These are phyloP conservation scores for Phellopilus nigrolimitatus DNA, from an alignment of 1,284 basidiomycete genomes.

Conservation along the genomic window DNA sequence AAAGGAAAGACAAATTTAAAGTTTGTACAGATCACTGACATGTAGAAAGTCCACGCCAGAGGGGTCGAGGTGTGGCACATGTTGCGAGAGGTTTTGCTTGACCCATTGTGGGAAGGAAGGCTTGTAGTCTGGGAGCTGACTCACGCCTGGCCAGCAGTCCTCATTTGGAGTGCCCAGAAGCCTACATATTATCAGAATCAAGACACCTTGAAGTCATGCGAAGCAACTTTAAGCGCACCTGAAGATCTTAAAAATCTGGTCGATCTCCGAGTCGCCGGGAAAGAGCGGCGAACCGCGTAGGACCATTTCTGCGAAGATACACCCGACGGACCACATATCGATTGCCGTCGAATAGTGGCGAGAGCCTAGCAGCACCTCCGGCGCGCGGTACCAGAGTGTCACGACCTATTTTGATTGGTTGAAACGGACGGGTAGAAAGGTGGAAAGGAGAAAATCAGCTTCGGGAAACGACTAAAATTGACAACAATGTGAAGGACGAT, in stretches of 20 bases:
- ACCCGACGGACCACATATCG: slow-evolving; percentile 98
- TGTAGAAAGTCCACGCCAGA: slow-evolving; percentile 75
- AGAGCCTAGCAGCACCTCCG: slow-evolving; percentile 93
- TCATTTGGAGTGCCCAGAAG: slow-evolving; percentile 95
- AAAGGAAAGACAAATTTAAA: neutral
- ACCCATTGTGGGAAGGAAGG: slow-evolving; percentile 95
- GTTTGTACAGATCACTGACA: slow-evolving; percentile 36
- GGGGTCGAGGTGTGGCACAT: slow-evolving; percentile 67
- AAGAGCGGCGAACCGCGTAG: slow-evolving; percentile 87
- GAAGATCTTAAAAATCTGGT: slow-evolving; percentile 99
- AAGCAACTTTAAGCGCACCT: slow-evolving; percentile 53
- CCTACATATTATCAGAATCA: slow-evolving; percentile 36
- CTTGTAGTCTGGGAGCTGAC: slow-evolving; percentile 92
- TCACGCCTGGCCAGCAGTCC: slow-evolving; percentile 89
- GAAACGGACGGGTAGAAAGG: slow-evolving; percentile 13
- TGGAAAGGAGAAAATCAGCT: slow-evolving; percentile 16
- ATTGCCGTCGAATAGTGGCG: slow-evolving; percentile 95
- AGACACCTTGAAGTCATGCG: neutral
- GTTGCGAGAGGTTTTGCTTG: slow-evolving; percentile 57
- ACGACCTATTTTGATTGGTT: slow-evolving; percentile 67
- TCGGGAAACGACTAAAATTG: slow-evolving; percentile 3
- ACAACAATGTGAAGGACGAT: slow-evolving; percentile 9
- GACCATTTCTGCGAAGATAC: slow-evolving; percentile 92
- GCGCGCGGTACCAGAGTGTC: slow-evolving; percentile 97
- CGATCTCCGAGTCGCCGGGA: slow-evolving; percentile 98